A percentile compares a stretch with the other conserved stretches of the same genome.
Evolutionary conservation across 2,329 filamentous ascomycete genomes (phyloP).

Genomic region (Arthrobotrys sinensis): DNA sequence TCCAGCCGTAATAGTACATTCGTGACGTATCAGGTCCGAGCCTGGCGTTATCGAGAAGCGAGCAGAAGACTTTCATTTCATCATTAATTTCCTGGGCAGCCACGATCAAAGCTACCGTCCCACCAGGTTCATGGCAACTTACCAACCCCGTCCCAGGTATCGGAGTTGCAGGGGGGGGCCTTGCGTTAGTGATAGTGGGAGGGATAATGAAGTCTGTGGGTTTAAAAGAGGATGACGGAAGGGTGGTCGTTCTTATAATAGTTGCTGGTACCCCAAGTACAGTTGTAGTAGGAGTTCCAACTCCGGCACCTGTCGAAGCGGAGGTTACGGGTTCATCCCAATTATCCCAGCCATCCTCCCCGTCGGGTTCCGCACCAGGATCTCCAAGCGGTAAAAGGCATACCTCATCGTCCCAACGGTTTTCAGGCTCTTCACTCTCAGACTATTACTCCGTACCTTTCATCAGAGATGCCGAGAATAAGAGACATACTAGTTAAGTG

Average conservation of each 20-base stretch:
- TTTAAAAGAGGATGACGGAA: neutral
- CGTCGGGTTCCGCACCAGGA: neutral
- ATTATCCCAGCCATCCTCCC: neutral
- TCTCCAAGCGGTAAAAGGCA: neutral
- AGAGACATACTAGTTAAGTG: too few species aligned
- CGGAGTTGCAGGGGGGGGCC: neutral
- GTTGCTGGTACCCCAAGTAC: neutral
- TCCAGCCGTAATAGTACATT: neutral
- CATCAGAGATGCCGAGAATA: neutral
- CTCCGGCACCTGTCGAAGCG: neutral
- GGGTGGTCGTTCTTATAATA: neutral
- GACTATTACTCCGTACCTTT: neutral
- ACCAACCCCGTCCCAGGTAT: neutral
- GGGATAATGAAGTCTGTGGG: slow-evolving; percentile 3
- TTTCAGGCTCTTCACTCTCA: slow-evolving; percentile 4
- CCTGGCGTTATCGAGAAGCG: neutral
- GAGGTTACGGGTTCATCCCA: neutral
- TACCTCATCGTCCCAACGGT: neutral
- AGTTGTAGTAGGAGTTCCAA: neutral
- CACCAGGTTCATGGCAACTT: too few species aligned
- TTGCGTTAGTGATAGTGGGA: neutral
- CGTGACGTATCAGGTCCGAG: neutral
- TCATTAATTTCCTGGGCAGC: neutral
- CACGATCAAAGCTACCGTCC: too few species aligned
- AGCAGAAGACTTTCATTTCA: neutral